Percentiles rank a stretch among this genome's conserved stretches.
These are phyloP conservation scores for Collybia mongolica DNA, from an alignment of 768 basidiomycete genomes.

Conservation along the genomic window DNA sequence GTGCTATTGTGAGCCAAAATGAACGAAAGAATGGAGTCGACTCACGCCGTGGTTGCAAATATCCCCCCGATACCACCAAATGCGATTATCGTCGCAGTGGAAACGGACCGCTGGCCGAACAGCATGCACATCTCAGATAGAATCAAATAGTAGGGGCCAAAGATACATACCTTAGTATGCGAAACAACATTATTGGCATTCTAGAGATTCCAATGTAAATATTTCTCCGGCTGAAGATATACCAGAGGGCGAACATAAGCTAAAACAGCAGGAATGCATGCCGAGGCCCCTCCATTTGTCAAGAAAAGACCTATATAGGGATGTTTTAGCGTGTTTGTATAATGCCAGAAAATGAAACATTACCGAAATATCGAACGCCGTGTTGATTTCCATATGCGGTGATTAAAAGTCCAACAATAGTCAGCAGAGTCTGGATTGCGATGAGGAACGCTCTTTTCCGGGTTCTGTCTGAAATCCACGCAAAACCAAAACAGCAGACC, in stretches of 20 bases:
- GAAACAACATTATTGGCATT: conserved; percentile 34
- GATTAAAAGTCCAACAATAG: conserved; percentile 30
- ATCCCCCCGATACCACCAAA: conserved; percentile 39
- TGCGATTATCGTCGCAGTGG: conserved; percentile 32
- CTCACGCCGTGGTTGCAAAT: conserved; percentile 34
- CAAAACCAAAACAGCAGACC: conserved; percentile 32
- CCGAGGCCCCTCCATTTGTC: conserved; percentile 30
- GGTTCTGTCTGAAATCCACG: conserved; percentile 35
- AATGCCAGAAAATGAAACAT: background rate
- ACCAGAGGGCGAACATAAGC: conserved; percentile 30
- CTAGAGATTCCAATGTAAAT: conserved; percentile 14
- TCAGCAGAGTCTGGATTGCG: conserved; percentile 27
- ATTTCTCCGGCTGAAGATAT: background rate
- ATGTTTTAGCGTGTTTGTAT: background rate
- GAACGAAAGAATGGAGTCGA: background rate
- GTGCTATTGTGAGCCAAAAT: background rate
- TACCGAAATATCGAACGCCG: conserved; percentile 31
- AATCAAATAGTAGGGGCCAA: no score
- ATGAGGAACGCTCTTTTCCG: conserved; percentile 32
- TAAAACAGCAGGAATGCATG: conserved; percentile 33
- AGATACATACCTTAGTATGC: conserved; percentile 25
- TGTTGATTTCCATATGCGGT: conserved; percentile 26
- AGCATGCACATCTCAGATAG: no score
- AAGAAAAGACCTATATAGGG: conserved; percentile 26
- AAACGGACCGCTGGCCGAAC: conserved; percentile 28